Base-by-base conservation (phyloP, 2,329 filamentous ascomycete species). In the Ophiostoma perfectum region DNA sequence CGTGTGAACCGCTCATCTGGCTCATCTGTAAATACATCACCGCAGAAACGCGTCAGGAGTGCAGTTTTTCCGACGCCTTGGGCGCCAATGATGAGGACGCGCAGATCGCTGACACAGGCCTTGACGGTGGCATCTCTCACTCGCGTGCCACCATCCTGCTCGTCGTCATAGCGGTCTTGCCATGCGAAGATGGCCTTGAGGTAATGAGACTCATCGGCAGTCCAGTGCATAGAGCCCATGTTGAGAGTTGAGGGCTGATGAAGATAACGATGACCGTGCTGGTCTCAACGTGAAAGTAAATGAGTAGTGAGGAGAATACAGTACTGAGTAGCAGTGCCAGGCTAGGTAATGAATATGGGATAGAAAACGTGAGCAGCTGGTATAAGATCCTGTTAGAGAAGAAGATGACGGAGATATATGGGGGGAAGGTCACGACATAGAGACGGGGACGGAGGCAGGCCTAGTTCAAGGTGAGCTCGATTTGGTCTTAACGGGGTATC, bases 191-290 rank as follows among this genome's bases (percentile, higher is more conserved):
- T 73, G 42, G 78, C 78, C 71, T 76, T 76, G 68, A 80, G 75
- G 67, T 80, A 81, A 68, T 75, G 76, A 52, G 76, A 74, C 71
- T 81, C 80, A 49, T 81, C 79, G 3, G 78, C 74, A 0, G 79
- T 77, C 73, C 77, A 78, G 49, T 77, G 73, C 69, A 80, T 72
- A 5, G 76, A 78, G n/a, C 69, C 68, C 74, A 55, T 55, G 5
- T 52, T 18, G 47, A 18, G 47, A 18, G 47, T n/a, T 2, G 16
- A 18, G 16, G 47, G 47, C 8, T 18, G 47, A n/a, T 12, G 4
- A 7, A 6, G 47, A 6, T 27, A 27, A 27, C 27, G 2, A 27
- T 27, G 27, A 27, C 27, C 1, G 27, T 27, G 27, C 27, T 27
- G 27, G 27, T 1, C 2, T 27, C 27, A 27, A 2, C 27, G 27